phyloP scores from a whole-genome alignment of 2,329 filamentous ascomycete species.

The Stylonectria norvegica region DNA sequence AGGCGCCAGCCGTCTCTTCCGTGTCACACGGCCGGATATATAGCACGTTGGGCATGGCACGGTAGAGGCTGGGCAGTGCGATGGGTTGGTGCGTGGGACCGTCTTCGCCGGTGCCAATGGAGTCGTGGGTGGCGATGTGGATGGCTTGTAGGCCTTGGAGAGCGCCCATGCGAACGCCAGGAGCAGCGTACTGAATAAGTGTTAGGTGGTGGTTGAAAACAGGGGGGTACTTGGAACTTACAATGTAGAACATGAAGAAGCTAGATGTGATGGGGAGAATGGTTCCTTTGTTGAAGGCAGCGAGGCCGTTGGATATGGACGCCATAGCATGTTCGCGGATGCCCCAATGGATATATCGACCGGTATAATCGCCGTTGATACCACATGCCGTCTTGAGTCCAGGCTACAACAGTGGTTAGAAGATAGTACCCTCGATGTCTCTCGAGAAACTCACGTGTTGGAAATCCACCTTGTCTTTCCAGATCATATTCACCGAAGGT shows the following conservation, averaged over 20 bases:
- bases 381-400: slow-evolving; percentile 41
- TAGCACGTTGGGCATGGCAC: slow-evolving; percentile 59
- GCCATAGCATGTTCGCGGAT: slow-evolving; percentile 62
- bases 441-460: slow-evolving; percentile 34
- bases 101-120: slow-evolving; percentile 57
- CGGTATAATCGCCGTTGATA: slow-evolving; percentile 52
- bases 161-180: slow-evolving; percentile 59
- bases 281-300: slow-evolving; percentile 53
- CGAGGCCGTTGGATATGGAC: slow-evolving; percentile 55
- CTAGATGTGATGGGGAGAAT: slow-evolving; percentile 56
- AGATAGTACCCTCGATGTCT: not conserved
- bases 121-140: slow-evolving; percentile 60
- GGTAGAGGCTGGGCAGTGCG: slow-evolving; percentile 53
- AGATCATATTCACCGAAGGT: slow-evolving; percentile 54
- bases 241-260: slow-evolving; percentile 62
- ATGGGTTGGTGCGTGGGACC: slow-evolving; percentile 63
- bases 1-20: slow-evolving; percentile 57
- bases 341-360: slow-evolving; percentile 58
- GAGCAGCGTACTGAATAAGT: slow-evolving; percentile 45
- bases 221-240: slow-evolving; percentile 5
- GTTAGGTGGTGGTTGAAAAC: slow-evolving; percentile 1
- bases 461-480: slow-evolving; percentile 50
- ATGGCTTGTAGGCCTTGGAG: slow-evolving; percentile 53
- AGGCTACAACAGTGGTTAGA: slow-evolving; percentile 27
- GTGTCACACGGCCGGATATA: slow-evolving; percentile 59